Evolutionary conservation across 768 basidiomycete genomes (phyloP).

Genomic region (Pholiota molesta): DNA sequence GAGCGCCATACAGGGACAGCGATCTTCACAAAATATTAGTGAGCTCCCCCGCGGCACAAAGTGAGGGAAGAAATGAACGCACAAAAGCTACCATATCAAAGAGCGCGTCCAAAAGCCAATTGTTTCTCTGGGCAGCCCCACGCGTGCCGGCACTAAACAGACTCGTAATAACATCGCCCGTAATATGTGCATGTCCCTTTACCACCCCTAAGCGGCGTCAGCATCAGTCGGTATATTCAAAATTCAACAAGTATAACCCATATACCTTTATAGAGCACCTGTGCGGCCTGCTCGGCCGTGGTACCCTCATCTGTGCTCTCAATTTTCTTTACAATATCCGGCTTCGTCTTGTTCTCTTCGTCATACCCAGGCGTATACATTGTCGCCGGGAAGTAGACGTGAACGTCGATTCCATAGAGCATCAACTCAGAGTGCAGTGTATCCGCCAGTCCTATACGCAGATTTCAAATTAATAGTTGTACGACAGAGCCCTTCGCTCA

Average conservation of each 20-base stretch:
- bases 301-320: constrained; percentile 67
- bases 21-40: constrained; percentile 36
- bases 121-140: constrained; percentile 64
- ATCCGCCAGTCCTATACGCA: constrained; percentile 69
- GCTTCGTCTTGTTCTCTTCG: constrained; percentile 78
- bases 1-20: constrained; percentile 55
- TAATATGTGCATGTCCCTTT: constrained; percentile 73
- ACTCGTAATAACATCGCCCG: constrained; percentile 66
- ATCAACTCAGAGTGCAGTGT: constrained; percentile 77
- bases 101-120: constrained; percentile 55
- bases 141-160: constrained; percentile 71
- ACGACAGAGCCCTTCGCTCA: constrained; percentile 37
- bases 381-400: constrained; percentile 82
- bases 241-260: neutral
- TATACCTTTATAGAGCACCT: constrained; percentile 60
- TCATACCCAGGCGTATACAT: constrained; percentile 80
- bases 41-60: neutral
- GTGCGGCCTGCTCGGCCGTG: constrained; percentile 66
- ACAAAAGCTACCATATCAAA: constrained; percentile 51
- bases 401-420: constrained; percentile 76
- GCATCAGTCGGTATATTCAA: neutral
- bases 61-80: constrained; percentile 23
- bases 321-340: constrained; percentile 71
- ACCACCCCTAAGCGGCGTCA: constrained; percentile 54
- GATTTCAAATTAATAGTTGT: no score